Percentiles rank a stretch among this genome's conserved stretches.
Evolutionary conservation across 257 asterid species (phyloP).

Genomic region (Scutellaria barbata): DNA sequence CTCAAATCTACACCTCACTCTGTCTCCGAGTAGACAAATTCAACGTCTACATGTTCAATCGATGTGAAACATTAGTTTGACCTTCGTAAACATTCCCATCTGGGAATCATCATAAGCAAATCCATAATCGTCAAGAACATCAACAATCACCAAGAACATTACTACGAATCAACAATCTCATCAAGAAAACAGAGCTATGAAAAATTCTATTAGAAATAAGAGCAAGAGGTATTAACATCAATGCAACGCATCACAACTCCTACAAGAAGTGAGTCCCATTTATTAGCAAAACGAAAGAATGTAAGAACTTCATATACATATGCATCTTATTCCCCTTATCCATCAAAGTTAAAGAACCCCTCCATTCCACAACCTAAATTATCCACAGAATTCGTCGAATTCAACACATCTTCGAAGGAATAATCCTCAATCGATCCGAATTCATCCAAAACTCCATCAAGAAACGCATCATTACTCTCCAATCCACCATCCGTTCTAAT

Average conservation of each 20-base stretch:
- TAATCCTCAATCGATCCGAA: slow-evolving; percentile 52
- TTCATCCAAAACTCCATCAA: slow-evolving; percentile 56
- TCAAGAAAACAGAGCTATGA: neutral
- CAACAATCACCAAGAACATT: neutral
- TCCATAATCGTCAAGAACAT: neutral
- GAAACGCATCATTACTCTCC: slow-evolving; percentile 29
- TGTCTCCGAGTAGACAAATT: too few species aligned
- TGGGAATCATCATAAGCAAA: too few species aligned
- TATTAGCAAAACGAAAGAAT: slow-evolving; percentile 26
- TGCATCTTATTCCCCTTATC: neutral
- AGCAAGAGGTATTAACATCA: too few species aligned
- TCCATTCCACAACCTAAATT: slow-evolving; percentile 42
- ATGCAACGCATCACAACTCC: neutral
- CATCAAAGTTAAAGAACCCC: slow-evolving; percentile 52
- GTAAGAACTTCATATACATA: slow-evolving; percentile 16
- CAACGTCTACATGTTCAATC: too few species aligned
- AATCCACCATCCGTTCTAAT: slow-evolving; percentile 22
- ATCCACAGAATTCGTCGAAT: slow-evolving; percentile 40
- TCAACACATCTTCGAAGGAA: slow-evolving; percentile 53
- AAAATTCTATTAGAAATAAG: too few species aligned
- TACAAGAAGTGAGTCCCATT: neutral
- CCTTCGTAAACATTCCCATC: too few species aligned
- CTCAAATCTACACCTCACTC: too few species aligned
- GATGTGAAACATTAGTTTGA: too few species aligned
- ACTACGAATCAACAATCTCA: too few species aligned